Conservation (phyloP, 768 basidiomycete species). For the Lactarius psammicola region DNA sequence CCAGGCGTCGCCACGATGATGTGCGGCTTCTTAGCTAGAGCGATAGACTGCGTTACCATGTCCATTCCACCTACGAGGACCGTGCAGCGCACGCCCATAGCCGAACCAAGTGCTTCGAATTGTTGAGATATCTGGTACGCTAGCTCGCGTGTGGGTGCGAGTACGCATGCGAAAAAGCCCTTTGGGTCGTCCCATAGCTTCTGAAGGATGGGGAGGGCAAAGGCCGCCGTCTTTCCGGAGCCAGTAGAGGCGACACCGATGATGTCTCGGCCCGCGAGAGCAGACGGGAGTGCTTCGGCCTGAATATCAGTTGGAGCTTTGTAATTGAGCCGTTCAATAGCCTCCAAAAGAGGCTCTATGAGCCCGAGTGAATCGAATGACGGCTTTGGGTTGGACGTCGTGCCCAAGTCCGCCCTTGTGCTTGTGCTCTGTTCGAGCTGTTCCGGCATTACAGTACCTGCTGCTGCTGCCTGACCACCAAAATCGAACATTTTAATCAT, state of each 20-base stretch:
- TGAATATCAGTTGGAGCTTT: conserved; percentile 92
- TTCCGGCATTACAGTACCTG: not conserved
- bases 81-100: conserved; percentile 88
- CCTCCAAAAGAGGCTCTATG: conserved; percentile 84
- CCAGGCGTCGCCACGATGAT: conserved; percentile 95
- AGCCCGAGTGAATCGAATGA: conserved; percentile 86
- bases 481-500: conserved; percentile 1
- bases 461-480: not conserved
- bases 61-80: conserved; percentile 97
- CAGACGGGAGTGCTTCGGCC: conserved; percentile 77
- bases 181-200: conserved; percentile 95
- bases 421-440: not conserved
- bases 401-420: not conserved
- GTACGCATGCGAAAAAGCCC: conserved; percentile 87
- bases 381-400: conserved; percentile 34
- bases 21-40: conserved; percentile 91
- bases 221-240: conserved; percentile 97
- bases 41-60: conserved; percentile 85
- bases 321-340: conserved; percentile 78
- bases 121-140: conserved; percentile 99
- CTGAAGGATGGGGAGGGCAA: conserved; percentile 93
- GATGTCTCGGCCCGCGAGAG: conserved; percentile 88
- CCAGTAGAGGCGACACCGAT: conserved; percentile 99
- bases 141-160: conserved; percentile 97
- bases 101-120: conserved; percentile 86